phyloP scores from a whole-genome alignment of 495 filamentous ascomycete species.

The Aspergillus affinis region DNA sequence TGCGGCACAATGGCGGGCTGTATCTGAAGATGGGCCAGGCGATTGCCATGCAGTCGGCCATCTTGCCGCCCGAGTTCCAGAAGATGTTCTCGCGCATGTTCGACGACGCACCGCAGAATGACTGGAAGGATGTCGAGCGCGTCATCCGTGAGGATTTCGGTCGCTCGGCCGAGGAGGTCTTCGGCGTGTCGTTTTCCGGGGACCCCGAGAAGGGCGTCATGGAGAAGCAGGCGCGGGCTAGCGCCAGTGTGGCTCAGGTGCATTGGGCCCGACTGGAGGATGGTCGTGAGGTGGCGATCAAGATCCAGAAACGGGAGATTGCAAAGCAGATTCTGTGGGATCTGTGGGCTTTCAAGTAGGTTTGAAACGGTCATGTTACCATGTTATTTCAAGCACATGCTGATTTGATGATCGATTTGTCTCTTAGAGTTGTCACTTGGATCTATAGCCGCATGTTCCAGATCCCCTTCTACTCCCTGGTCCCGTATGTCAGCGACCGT shows the following conservation, averaged over 20 bases:
- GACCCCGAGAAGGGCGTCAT: slow-evolving; percentile 72
- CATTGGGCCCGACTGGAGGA: slow-evolving; percentile 87
- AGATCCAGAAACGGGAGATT: slow-evolving; percentile 96
- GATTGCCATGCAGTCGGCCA: slow-evolving; percentile 95
- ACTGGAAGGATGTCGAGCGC: slow-evolving; percentile 82
- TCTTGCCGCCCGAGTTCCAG: slow-evolving; percentile 91
- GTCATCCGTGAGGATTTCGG: slow-evolving; percentile 89
- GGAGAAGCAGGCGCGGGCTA: slow-evolving; percentile 83
- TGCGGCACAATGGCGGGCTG: slow-evolving; percentile 83
- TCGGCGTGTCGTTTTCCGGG: slow-evolving; percentile 76
- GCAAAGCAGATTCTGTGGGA: slow-evolving; percentile 87
- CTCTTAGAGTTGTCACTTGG: slow-evolving; percentile 63
- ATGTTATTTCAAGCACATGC: neutral
- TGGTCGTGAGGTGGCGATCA: slow-evolving; percentile 88
- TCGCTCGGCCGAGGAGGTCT: slow-evolving; percentile 78
- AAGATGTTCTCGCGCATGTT: slow-evolving; percentile 96
- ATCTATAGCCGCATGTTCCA: slow-evolving; percentile 82
- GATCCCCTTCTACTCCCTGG: slow-evolving; percentile 80
- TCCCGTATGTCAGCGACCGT: slow-evolving; percentile 87
- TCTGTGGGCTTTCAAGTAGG: slow-evolving; percentile 89
- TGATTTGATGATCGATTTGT: slow-evolving; percentile 10
- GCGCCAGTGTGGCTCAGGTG: slow-evolving; percentile 92
- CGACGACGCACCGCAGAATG: slow-evolving; percentile 94
- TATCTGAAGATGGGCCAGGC: slow-evolving; percentile 99
- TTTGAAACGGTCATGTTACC: slow-evolving; percentile 4